Percentiles rank a stretch among this genome's conserved stretches.
Evolutionary conservation across 169 alveolate genomes (phyloP).

Genomic region (Pseudocohnilembus persalinus): DNA sequence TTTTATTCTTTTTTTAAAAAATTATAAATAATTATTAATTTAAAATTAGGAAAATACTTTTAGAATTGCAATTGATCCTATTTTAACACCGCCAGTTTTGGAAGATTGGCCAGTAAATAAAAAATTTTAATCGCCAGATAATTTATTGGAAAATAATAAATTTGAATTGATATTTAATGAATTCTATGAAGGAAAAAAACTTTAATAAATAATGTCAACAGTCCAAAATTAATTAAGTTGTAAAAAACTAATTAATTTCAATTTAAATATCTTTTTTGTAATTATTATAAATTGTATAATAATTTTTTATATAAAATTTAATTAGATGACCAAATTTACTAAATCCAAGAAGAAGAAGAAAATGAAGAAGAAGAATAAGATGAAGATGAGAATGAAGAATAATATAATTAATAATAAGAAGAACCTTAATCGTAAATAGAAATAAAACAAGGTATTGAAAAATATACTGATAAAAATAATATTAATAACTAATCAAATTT

Average conservation of each 20-base stretch:
- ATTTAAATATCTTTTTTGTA: too few species aligned
- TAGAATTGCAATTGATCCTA: constrained; percentile 73
- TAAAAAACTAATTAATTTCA: too few species aligned
- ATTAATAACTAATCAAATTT: too few species aligned
- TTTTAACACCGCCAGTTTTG: constrained; percentile 63
- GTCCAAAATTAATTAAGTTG: not conserved
- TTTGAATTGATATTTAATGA: constrained; percentile 69
- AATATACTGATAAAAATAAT: too few species aligned
- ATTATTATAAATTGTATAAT: not conserved
- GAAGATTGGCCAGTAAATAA: constrained; percentile 44
- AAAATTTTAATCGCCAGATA: constrained; percentile 52
- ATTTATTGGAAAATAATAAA: constrained; percentile 53
- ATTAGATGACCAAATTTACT: not conserved
- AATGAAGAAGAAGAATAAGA: not conserved
- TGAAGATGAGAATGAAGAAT: not conserved
- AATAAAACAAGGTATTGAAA: too few species aligned
- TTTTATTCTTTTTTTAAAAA: constrained; percentile 20
- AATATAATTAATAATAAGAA: not conserved
- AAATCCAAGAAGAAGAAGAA: not conserved
- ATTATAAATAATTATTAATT: not conserved
- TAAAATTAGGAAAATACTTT: not conserved
- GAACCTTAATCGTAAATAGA: not conserved
- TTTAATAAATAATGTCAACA: not conserved
- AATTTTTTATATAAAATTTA: too few species aligned
- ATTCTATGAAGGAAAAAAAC: not conserved